These are phyloP conservation scores for Fusarium oxysporum DNA, from an alignment of 2,329 filamentous ascomycete genomes.

Conservation along the genomic window DNA sequence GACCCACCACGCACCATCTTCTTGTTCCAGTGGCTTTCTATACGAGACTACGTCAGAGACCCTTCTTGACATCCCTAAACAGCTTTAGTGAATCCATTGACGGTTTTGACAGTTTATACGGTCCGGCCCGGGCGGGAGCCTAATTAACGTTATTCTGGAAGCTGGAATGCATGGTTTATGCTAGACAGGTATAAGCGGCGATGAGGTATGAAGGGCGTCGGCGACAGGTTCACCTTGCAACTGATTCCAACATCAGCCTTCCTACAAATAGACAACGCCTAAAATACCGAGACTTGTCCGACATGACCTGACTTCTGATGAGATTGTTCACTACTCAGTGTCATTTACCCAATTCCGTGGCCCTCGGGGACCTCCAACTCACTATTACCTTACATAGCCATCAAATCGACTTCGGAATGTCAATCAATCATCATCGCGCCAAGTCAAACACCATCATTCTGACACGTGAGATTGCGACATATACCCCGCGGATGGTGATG, in stretches of 20 bases:
- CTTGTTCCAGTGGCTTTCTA: not conserved
- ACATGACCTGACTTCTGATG: too few species aligned
- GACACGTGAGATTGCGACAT: constrained; percentile 30
- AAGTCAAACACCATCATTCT: not conserved
- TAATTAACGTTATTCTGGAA: not conserved
- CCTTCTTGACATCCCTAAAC: not conserved
- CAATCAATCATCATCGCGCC: not conserved
- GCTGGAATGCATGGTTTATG: not conserved
- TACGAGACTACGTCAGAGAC: not conserved
- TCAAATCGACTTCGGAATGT: not conserved
- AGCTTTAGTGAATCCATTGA: not conserved
- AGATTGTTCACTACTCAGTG: not conserved
- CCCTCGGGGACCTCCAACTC: not conserved
- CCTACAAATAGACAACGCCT: not conserved
- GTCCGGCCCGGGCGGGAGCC: not conserved
- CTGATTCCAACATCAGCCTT: not conserved
- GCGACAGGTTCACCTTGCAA: not conserved
- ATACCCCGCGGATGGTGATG: constrained; percentile 34
- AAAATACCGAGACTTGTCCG: not conserved
- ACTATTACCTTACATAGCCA: not conserved
- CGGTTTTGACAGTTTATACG: not conserved
- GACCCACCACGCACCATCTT: not conserved
- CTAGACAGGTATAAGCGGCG: not conserved
- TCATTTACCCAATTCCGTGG: rapidly evolving
- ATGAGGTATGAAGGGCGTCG: not conserved